Conservation (phyloP, 2,329 filamentous ascomycete genomes). For the Elsinoe fawcettii region DNA sequence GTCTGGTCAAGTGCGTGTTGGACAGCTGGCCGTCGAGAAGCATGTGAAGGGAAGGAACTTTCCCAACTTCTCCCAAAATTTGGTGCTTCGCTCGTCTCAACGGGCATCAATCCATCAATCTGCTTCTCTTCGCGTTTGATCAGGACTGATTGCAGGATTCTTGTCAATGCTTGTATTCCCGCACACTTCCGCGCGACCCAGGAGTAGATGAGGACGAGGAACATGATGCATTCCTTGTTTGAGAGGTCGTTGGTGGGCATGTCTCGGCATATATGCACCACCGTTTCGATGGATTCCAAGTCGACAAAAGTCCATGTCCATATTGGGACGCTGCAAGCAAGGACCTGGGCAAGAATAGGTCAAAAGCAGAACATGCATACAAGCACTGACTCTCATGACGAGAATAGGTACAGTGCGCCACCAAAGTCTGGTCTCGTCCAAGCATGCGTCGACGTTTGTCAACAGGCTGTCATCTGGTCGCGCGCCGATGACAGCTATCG, state of each 20-base stretch:
- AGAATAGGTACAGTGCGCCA: constrained; percentile 2
- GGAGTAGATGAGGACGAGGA: not conserved
- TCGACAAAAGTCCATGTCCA: not conserved
- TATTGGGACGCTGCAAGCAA: constrained; percentile 1
- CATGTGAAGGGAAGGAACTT: not conserved
- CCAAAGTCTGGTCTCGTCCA: not conserved
- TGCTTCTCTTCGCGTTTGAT: not conserved
- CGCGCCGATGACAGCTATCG: constrained; percentile 6
- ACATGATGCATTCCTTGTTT: constrained; percentile 4
- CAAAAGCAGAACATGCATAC: not conserved
- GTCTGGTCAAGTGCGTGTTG: not conserved
- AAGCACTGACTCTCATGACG: not conserved
- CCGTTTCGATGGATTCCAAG: constrained; percentile 6
- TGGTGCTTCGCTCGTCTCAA: not conserved
- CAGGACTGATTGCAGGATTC: not conserved
- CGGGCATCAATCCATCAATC: constrained; percentile 4
- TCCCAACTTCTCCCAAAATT: not conserved
- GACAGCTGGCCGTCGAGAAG: not conserved
- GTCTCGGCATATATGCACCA: constrained; percentile 6
- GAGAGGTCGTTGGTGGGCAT: not conserved
- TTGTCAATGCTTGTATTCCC: not conserved
- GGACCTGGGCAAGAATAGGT: constrained; percentile 4
- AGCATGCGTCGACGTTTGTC: constrained; percentile 5
- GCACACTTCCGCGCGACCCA: not conserved
- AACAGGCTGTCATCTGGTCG: not conserved